These are phyloP conservation scores for Diplodia seriata DNA, from an alignment of 2,329 filamentous ascomycete genomes.

Conservation along the genomic window DNA sequence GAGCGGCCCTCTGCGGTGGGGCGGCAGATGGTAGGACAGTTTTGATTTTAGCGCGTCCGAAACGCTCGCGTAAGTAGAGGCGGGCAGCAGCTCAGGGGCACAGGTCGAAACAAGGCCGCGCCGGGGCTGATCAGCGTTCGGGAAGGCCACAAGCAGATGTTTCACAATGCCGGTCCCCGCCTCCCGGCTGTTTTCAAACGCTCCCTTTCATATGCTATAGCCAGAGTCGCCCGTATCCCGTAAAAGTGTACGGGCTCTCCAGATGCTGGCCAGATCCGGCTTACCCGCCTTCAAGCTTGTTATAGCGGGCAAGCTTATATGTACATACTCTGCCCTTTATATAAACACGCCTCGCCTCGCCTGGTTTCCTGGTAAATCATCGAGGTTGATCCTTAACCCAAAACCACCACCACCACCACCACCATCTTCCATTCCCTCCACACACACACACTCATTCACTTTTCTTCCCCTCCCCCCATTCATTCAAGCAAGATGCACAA, in stretches of 20 bases:
- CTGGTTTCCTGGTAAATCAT: background rate
- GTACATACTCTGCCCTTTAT: background rate
- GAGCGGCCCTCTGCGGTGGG: background rate
- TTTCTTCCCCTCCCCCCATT: conserved; percentile 24
- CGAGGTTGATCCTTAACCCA: background rate
- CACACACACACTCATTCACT: background rate
- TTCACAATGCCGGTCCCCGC: conserved; percentile 20
- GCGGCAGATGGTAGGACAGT: conserved; percentile 10
- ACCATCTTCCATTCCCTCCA: background rate
- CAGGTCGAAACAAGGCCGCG: background rate
- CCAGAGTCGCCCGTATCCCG: background rate
- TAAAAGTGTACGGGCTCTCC: background rate
- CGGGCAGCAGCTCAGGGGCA: background rate
- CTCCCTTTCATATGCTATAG: conserved; percentile 12
- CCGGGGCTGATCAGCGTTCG: background rate
- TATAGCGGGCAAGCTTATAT: conserved; percentile 3
- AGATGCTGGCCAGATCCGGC: conserved; percentile 7
- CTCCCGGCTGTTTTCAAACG: conserved; percentile 7
- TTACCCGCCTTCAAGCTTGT: background rate
- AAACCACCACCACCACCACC: no score
- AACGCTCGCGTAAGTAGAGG: conserved; percentile 10
- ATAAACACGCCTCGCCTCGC: background rate
- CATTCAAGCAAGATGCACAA: conserved; percentile 48
- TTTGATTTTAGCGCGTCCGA: conserved; percentile 17
- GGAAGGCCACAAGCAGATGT: conserved; percentile 3